These are phyloP conservation scores for Pythium diclinum DNA, from an alignment of 352 stramenopile genomes.

Conservation along the genomic window DNA sequence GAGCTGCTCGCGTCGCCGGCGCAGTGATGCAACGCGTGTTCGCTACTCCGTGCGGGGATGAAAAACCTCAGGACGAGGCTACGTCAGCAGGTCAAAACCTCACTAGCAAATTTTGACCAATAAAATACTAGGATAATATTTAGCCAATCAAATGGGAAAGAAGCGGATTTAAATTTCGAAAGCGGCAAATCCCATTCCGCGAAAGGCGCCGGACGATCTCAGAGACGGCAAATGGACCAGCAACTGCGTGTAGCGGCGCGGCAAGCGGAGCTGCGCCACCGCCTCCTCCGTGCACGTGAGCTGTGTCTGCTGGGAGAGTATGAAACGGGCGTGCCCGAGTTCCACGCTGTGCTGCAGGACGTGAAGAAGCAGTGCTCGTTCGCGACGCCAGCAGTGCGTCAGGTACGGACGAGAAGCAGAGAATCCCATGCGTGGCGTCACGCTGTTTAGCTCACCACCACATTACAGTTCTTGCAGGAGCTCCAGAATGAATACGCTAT, in stretches of 20 bases:
- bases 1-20: neutral
- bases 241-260: slow-evolving; percentile 1
- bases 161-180: slow-evolving; percentile 13
- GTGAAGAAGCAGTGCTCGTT: slow-evolving; percentile 35
- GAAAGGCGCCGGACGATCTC: slow-evolving; percentile 1
- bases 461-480: slow-evolving; percentile 40
- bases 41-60: slow-evolving; percentile 14
- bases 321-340: slow-evolving; percentile 42
- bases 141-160: neutral
- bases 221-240: neutral
- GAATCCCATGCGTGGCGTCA: neutral
- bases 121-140: neutral
- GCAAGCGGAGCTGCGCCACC: slow-evolving; percentile 21
- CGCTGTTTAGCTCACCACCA: no score
- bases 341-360: slow-evolving; percentile 32
- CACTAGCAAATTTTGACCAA: slow-evolving; percentile 8
- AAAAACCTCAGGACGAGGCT: slow-evolving; percentile 26
- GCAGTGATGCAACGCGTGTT: slow-evolving; percentile 26
- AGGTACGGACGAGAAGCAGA: slow-evolving; percentile 25
- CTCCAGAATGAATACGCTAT: slow-evolving; percentile 47
- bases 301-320: slow-evolving; percentile 69
- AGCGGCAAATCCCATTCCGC: neutral
- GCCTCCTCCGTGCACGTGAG: slow-evolving; percentile 53
- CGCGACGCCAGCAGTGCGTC: slow-evolving; percentile 26
- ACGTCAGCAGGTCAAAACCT: slow-evolving; percentile 14